A percentile compares a stretch with the other conserved stretches of the same genome.
phyloP scores from a whole-genome alignment of 106 monocot genomes.

The Xerophyta viscosa region DNA sequence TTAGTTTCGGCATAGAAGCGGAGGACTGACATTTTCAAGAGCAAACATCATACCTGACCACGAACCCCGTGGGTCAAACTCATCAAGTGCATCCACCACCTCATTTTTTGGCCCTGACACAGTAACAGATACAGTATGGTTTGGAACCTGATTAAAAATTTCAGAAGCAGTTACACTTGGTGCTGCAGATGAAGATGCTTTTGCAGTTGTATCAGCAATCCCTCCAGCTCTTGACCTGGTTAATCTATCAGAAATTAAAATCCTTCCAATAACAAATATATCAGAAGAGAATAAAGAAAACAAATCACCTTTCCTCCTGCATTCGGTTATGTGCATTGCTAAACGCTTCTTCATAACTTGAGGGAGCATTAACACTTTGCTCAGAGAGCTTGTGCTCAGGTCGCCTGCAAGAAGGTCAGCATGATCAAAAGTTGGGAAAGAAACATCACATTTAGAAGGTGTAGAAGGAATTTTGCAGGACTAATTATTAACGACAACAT shows the following conservation, averaged over 20 bases:
- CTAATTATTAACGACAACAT: neutral
- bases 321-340: conserved; percentile 18
- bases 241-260: conserved; percentile 11
- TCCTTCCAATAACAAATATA: conserved; percentile 6
- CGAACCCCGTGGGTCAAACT: conserved; percentile 87
- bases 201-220: conserved; percentile 20
- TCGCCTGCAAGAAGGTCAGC: no score
- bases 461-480: no score
- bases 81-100: conserved; percentile 58
- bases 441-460: no score
- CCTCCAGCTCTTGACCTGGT: conserved; percentile 35
- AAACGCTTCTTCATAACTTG: conserved; percentile 70
- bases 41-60: conserved; percentile 38
- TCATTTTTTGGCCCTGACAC: conserved; percentile 13
- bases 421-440: no score
- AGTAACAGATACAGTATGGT: conserved; percentile 10
- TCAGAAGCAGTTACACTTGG: conserved; percentile 4
- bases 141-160: conserved; percentile 11
- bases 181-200: conserved; percentile 19
- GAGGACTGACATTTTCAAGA: no score
- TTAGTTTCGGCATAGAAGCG: no score
- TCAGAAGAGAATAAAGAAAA: conserved; percentile 1
- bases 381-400: conserved; percentile 52
- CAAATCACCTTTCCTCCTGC: conserved; percentile 68
- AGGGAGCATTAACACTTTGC: conserved; percentile 50